phyloP scores from a whole-genome alignment of 106 monocot species.

The Apostasia ramifera region DNA sequence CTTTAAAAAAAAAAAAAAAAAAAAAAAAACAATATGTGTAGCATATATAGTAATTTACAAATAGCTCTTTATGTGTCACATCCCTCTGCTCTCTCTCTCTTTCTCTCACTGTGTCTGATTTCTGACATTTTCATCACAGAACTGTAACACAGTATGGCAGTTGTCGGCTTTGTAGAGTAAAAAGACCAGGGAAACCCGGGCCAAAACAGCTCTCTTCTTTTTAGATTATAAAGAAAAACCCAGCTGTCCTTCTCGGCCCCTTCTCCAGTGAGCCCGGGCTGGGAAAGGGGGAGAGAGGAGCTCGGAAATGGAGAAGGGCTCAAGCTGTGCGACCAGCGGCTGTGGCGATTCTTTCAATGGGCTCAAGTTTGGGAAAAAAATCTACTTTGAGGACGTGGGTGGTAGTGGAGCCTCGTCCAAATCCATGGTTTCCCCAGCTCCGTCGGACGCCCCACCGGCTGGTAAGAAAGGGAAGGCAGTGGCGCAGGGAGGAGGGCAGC shows the following conservation, averaged over 20 bases:
- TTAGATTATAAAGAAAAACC: neutral
- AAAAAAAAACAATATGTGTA: too few species aligned
- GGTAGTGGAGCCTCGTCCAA: conserved; percentile 13
- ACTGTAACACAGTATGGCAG: conserved; percentile 11
- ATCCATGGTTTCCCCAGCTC: neutral
- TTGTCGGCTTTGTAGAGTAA: conserved; percentile 18
- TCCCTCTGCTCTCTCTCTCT: neutral
- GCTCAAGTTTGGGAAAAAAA: conserved; percentile 69
- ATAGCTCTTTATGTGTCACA: neutral
- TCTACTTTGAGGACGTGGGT: conserved; percentile 70
- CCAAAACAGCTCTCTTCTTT: neutral
- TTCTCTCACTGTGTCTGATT: too few species aligned
- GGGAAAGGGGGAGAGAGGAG: conserved; percentile 3
- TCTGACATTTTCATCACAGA: conserved; percentile 1
- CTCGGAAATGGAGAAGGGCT: conserved; percentile 33
- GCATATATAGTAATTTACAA: neutral
- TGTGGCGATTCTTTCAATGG: conserved; percentile 44
- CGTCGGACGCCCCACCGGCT: neutral
- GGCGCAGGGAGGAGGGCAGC: conserved; percentile 5
- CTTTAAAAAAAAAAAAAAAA: neutral
- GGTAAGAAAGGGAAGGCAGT: conserved; percentile 36
- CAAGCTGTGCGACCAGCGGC: conserved; percentile 18
- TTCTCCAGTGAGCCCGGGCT: neutral
- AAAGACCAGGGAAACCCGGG: neutral
- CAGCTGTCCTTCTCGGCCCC: neutral